Evolutionary conservation across 768 basidiomycete species (phyloP).

Genomic region (Russula virescens): DNA sequence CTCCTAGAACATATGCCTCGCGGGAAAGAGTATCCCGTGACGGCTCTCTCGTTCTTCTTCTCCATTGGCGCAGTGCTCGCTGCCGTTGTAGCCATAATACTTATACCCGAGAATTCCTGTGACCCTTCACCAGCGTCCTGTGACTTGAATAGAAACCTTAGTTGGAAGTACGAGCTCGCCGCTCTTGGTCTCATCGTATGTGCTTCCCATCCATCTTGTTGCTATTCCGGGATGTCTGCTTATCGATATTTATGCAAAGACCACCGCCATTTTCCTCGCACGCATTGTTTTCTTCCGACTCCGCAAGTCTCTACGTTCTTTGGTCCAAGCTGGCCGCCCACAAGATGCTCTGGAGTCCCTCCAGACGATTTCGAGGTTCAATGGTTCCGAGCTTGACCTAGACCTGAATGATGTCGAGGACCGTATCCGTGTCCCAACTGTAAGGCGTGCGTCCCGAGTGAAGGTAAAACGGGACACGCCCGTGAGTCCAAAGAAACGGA

Average conservation of each 20-base stretch:
- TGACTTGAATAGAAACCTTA: conserved; percentile 68
- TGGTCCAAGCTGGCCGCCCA: too few species aligned
- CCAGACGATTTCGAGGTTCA: conserved; percentile 79
- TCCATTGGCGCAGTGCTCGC: too few species aligned
- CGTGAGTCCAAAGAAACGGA: too few species aligned
- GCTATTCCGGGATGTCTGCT: neutral
- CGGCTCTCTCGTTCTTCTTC: too few species aligned
- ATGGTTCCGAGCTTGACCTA: conserved; percentile 65
- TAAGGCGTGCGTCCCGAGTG: too few species aligned
- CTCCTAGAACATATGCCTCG: too few species aligned
- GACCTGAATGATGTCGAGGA: conserved; percentile 67
- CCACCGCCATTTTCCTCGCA: too few species aligned
- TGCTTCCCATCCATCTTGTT: conserved; percentile 23
- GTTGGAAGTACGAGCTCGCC: conserved; percentile 85
- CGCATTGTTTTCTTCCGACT: too few species aligned
- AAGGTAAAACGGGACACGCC: too few species aligned
- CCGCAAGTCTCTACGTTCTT: too few species aligned
- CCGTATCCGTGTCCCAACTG: conserved; percentile 28
- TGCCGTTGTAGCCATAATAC: conserved; percentile 70
- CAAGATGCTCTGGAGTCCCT: conserved; percentile 84
- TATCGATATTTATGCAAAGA: too few species aligned
- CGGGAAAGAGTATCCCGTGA: too few species aligned
- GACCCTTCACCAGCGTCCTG: conserved; percentile 45
- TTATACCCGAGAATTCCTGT: conserved; percentile 76
- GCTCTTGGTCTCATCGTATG: conserved; percentile 78